phyloP scores from a whole-genome alignment of 345 rosid genomes.

The Ailanthus altissimus region DNA sequence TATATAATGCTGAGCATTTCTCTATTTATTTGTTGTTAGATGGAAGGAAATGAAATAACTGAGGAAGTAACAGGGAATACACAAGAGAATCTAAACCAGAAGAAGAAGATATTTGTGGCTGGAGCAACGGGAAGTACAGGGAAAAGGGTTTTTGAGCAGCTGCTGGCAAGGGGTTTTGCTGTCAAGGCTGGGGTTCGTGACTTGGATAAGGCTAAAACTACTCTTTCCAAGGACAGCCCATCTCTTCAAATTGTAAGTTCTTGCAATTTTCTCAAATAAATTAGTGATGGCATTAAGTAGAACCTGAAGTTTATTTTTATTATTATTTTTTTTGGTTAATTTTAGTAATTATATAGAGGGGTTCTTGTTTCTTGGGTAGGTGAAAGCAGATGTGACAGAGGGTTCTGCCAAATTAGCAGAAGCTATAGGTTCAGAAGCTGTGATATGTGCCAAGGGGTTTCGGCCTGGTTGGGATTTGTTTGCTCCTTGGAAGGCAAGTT shows the following conservation, averaged over 20 bases:
- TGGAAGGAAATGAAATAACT: slow-evolving; percentile 53
- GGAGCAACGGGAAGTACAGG: slow-evolving; percentile 92
- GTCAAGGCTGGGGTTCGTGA: slow-evolving; percentile 92
- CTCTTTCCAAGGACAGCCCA: slow-evolving; percentile 52
- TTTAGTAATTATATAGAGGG: neutral
- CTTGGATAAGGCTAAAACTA: slow-evolving; percentile 63
- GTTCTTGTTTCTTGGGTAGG: slow-evolving; percentile 42
- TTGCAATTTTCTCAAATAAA: neutral
- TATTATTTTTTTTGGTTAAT: neutral
- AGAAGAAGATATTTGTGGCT: slow-evolving; percentile 78
- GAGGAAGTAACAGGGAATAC: slow-evolving; percentile 34
- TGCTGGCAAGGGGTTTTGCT: slow-evolving; percentile 74
- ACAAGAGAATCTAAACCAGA: slow-evolving; percentile 18
- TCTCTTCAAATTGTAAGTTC: slow-evolving; percentile 72
- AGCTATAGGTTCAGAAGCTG: slow-evolving; percentile 84
- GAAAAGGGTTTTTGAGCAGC: slow-evolving; percentile 77
- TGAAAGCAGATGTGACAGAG: slow-evolving; percentile 84
- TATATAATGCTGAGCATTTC: neutral
- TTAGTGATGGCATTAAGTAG: neutral
- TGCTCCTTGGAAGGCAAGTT: slow-evolving; percentile 79
- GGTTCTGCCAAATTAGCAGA: slow-evolving; percentile 79
- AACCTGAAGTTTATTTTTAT: slow-evolving; percentile 9
- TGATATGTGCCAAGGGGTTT: slow-evolving; percentile 86
- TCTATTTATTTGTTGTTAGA: slow-evolving; percentile 35
- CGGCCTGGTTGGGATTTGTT: slow-evolving; percentile 75